Evolutionary conservation across 805 yeast species (phyloP).

Genomic region (Kazachstania africana): DNA sequence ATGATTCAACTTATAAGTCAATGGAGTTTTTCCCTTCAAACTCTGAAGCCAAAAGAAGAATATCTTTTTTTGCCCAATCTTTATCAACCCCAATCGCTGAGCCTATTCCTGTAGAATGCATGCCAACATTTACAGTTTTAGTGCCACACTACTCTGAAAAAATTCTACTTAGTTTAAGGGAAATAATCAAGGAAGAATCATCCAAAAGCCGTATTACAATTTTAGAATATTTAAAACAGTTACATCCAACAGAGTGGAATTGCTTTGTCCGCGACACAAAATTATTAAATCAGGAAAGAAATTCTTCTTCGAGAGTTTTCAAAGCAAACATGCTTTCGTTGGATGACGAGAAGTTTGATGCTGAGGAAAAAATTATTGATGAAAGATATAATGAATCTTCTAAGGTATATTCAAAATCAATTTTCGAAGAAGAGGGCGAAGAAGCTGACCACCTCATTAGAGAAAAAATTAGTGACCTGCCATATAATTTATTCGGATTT

Average conservation of each 20-base stretch:
- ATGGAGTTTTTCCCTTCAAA: slow-evolving; percentile 42
- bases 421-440: not conserved
- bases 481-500: slow-evolving; percentile 64
- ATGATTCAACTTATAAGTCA: slow-evolving; percentile 55
- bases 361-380: not conserved
- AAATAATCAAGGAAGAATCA: slow-evolving; percentile 61
- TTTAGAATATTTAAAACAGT: slow-evolving; percentile 66
- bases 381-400: not conserved
- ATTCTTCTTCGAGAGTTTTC: no score
- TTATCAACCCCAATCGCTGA: slow-evolving; percentile 77
- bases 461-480: slow-evolving; percentile 46
- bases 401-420: not conserved
- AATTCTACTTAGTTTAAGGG: slow-evolving; percentile 62
- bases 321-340: not conserved
- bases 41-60: slow-evolving; percentile 72
- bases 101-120: slow-evolving; percentile 48
- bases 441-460: slow-evolving; percentile 20
- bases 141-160: slow-evolving; percentile 84
- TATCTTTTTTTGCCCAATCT: slow-evolving; percentile 84
- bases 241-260: slow-evolving; percentile 71
- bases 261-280: slow-evolving; percentile 70
- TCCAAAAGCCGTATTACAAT: slow-evolving; percentile 50
- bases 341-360: not conserved
- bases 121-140: slow-evolving; percentile 76
- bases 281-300: slow-evolving; percentile 25